These are phyloP conservation scores for Solanum piurae DNA, from an alignment of 257 asterid species.

Conservation along the genomic window DNA sequence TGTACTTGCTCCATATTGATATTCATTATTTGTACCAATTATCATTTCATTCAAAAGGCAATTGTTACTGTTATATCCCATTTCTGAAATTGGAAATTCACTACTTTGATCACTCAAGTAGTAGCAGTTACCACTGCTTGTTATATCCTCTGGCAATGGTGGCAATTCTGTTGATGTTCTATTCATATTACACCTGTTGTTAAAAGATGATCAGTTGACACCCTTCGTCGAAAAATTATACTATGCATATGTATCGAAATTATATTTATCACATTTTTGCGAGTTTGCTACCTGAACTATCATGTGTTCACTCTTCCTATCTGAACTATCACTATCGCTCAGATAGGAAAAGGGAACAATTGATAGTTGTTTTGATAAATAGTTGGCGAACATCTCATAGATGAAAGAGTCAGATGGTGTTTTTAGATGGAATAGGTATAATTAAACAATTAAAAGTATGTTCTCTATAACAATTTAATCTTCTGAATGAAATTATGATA, in stretches of 20 bases:
- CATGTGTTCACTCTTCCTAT: background rate
- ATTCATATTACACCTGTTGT: background rate
- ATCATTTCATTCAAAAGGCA: background rate
- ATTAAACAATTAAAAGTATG: background rate
- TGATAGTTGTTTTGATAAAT: background rate
- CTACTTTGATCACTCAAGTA: background rate
- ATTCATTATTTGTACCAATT: background rate
- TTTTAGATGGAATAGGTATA: background rate
- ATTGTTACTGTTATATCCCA: slow-evolving; percentile 28
- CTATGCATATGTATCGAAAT: background rate
- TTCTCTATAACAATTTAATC: background rate
- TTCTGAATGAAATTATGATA: background rate
- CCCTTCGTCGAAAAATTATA: background rate
- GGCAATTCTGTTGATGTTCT: slow-evolving; percentile 41
- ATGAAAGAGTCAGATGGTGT: background rate
- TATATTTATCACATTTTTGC: background rate
- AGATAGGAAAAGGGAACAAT: background rate
- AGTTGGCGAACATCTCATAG: background rate
- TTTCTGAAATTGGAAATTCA: slow-evolving; percentile 33
- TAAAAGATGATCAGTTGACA: slow-evolving; percentile 2
- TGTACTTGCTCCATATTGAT: background rate
- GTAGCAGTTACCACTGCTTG: slow-evolving; percentile 38
- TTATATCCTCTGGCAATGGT: slow-evolving; percentile 84
- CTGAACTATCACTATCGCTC: background rate
- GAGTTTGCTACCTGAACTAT: background rate